phyloP scores from a whole-genome alignment of 768 basidiomycete genomes.

The Cystobasidium tubakii region DNA sequence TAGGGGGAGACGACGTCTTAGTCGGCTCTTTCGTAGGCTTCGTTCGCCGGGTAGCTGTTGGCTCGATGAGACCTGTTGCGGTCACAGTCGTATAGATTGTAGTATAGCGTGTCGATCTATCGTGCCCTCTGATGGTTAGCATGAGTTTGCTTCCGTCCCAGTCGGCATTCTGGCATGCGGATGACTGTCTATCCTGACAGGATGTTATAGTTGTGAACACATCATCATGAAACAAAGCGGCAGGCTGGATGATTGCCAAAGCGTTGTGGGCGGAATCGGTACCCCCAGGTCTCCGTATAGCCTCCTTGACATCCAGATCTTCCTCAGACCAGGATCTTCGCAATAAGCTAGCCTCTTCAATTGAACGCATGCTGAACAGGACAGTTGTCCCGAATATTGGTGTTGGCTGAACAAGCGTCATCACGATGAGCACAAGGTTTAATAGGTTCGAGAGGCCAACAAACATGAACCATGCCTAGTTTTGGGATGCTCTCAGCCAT shows the following conservation, averaged over 20 bases:
- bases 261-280: too few species aligned
- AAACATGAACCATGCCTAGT: constrained; percentile 16
- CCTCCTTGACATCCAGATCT: neutral
- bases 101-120: neutral
- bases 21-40: too few species aligned
- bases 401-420: constrained; percentile 10
- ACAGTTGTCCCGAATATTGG: neutral
- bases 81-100: neutral
- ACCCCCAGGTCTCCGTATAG: neutral
- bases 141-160: neutral
- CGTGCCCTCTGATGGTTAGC: neutral
- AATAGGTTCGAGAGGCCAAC: constrained; percentile 16
- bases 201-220: too few species aligned
- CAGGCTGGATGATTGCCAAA: too few species aligned
- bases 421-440: constrained; percentile 6
- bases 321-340: neutral
- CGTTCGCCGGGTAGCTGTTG: too few species aligned
- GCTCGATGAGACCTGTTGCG: neutral
- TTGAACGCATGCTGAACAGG: neutral
- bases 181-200: neutral
- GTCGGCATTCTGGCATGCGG: neutral
- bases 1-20: neutral
- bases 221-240: too few species aligned
- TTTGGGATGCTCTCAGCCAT: neutral
- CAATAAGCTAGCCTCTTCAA: constrained; percentile 21